Base-by-base conservation (phyloP, 108 stramenopile genomes). In the Cyclotella atomus region DNA sequence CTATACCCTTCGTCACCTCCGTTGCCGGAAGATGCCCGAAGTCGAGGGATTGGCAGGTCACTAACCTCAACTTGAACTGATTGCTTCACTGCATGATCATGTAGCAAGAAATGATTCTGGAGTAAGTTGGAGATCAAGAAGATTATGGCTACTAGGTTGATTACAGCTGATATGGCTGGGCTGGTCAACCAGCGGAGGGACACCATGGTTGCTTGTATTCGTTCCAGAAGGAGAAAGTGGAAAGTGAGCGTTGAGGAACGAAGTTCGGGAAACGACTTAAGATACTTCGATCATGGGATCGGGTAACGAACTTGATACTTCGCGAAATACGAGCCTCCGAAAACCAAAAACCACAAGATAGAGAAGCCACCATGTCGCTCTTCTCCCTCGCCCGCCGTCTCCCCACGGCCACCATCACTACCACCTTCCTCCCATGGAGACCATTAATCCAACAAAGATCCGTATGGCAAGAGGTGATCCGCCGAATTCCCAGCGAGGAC, bases 391-490 rank as follows among this genome's bases (percentile, higher is more conserved):
- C 28, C 25, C 25, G 55, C 28, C 6, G 9, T 27, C 25, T 7
- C 55, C 55, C 9, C 25, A 5, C 4, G 2, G 28, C 10, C 55
- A 8, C 28, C 27, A 12, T 7, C 25, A 21, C 9, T 28, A 56
- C 9, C 25, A 56, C 28, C 9, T 9, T 56, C 55, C 16, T 28
- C 21, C 32, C 57, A 32, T 9, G 23, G 33, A 41, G 47, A 0
- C 64, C 8, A n/a, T n/a, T 17, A 1, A 65, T 32, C 25, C 68
- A 77, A 21, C 50, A 25, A 46, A 62, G 78, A 73, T 81, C 61
- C 2, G 61, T 76, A 45, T 81, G 75, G 75, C 69, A 53, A 5
- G 80, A 81, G 36, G 75, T 76, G 7, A 33, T 81, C 0, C 74
- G 75, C 59, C 78, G 73, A 54, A 27, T 72, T 12, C 75, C 75